Evolutionary conservation across 2,329 filamentous ascomycete species (phyloP).

Genomic region (Gaeumannomyces sp.): DNA sequence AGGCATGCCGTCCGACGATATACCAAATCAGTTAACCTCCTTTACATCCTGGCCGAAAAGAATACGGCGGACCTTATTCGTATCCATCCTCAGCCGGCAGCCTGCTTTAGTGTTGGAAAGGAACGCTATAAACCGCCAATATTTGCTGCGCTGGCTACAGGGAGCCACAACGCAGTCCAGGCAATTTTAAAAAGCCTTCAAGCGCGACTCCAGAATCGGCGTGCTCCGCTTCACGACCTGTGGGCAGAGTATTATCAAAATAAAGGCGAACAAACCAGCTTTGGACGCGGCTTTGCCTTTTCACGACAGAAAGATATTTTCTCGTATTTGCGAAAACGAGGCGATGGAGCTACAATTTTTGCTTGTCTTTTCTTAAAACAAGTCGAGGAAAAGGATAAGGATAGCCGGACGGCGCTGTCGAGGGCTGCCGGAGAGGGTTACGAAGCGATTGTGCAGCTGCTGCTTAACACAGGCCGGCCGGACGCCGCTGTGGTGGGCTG

Average conservation of each 20-base stretch:
- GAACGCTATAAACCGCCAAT: conserved; percentile 14
- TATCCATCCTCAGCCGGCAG: neutral
- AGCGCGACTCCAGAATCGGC: neutral
- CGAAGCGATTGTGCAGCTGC: conserved; percentile 2
- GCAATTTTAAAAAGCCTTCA: conserved; percentile 5
- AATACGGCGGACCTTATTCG: conserved; percentile 12
- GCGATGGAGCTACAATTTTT: too few species aligned
- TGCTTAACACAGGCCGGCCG: conserved; percentile 7
- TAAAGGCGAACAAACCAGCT: neutral
- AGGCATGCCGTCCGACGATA: conserved; percentile 6
- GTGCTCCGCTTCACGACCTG: neutral
- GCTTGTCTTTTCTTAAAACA: too few species aligned
- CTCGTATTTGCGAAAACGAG: neutral
- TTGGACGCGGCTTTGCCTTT: conserved; percentile 2
- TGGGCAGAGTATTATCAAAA: neutral
- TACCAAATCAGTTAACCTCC: conserved; percentile 8
- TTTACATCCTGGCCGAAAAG: conserved; percentile 12
- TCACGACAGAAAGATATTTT: conserved; percentile 1
- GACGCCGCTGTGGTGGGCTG: conserved; percentile 8
- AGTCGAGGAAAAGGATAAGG: conserved; percentile 1
- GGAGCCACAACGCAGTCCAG: conserved; percentile 11
- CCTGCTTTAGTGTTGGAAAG: neutral
- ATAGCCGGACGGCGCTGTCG: neutral
- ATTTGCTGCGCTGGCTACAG: conserved; percentile 13
- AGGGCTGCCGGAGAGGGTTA: neutral